Conservation (phyloP, 805 yeast species). For the Wickerhamomyces bovis region DNA sequence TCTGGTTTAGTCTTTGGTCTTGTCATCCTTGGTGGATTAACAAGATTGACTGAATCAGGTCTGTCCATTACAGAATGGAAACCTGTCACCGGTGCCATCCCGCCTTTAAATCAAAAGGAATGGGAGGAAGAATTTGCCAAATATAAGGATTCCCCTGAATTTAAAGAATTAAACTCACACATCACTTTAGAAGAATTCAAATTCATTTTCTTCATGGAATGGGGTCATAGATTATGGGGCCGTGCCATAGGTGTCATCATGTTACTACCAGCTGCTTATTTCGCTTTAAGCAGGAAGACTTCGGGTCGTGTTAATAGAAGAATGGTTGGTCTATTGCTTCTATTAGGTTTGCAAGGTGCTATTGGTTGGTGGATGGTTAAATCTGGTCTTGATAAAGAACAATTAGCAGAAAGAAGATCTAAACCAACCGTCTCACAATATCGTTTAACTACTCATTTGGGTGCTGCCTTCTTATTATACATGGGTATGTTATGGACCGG, state of each 20-base stretch:
- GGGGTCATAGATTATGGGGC: constrained; percentile 94
- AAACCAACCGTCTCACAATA: constrained; percentile 98
- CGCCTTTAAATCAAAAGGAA: constrained; percentile 73
- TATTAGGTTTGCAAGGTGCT: constrained; percentile 89
- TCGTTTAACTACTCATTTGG: constrained; percentile 87
- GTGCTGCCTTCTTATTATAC: constrained; percentile 85
- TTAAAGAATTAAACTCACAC: constrained; percentile 79
- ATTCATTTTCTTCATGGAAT: constrained; percentile 93
- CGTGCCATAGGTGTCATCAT: constrained; percentile 82
- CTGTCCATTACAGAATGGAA: constrained; percentile 97
- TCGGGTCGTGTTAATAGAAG: constrained; percentile 61
- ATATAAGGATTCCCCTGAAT: constrained; percentile 86
- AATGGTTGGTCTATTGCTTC: constrained; percentile 63
- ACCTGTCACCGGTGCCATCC: constrained; percentile 92
- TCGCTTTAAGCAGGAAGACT: constrained; percentile 59
- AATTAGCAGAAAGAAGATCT: constrained; percentile 69
- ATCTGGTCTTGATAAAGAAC: constrained; percentile 82
- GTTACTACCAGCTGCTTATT: constrained; percentile 80
- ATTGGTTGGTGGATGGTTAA: constrained; percentile 99
- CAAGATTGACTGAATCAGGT: constrained; percentile 94
- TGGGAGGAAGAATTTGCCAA: constrained; percentile 84
- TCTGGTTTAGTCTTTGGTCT: constrained; percentile 90
- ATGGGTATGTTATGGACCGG: constrained; percentile 90
- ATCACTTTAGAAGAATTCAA: constrained; percentile 89
- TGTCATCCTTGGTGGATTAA: constrained; percentile 93